Evolutionary conservation across 2,329 filamentous ascomycete genomes (phyloP).

Genomic region (Polychaeton citri): DNA sequence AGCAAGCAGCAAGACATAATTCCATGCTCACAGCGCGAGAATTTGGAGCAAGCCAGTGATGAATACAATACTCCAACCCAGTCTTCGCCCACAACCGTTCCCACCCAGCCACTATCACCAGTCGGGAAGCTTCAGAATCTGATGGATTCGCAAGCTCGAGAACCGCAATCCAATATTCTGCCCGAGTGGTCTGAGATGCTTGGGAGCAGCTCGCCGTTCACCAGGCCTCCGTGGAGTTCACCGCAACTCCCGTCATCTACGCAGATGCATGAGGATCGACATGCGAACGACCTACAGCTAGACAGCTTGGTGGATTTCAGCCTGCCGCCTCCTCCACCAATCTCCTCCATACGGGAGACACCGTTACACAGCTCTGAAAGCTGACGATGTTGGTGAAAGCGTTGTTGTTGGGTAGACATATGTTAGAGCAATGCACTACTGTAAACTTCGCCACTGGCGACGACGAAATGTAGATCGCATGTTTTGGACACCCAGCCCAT

Average conservation of each 20-base stretch:
- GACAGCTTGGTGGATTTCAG: conserved; percentile 9
- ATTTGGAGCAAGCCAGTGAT: too few species aligned
- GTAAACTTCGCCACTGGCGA: too few species aligned
- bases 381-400: too few species aligned
- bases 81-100: too few species aligned
- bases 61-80: too few species aligned
- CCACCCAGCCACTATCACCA: neutral
- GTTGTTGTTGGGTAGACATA: too few species aligned
- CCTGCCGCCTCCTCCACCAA: conserved; percentile 9
- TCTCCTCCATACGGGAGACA: conserved; percentile 4
- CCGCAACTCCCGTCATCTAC: conserved; percentile 1
- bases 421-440: too few species aligned
- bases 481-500: too few species aligned
- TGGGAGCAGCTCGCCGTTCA: conserved; percentile 6
- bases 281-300: conserved; percentile 1
- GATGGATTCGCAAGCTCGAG: too few species aligned
- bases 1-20: neutral
- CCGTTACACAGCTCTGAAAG: too few species aligned
- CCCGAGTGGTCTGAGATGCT: neutral
- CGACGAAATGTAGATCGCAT: too few species aligned
- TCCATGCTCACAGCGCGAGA: neutral
- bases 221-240: conserved; percentile 10
- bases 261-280: neutral
- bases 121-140: neutral
- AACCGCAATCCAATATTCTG: neutral